phyloP scores from a whole-genome alignment of 2,329 filamentous ascomycete genomes.

The Colletotrichum caudatum region DNA sequence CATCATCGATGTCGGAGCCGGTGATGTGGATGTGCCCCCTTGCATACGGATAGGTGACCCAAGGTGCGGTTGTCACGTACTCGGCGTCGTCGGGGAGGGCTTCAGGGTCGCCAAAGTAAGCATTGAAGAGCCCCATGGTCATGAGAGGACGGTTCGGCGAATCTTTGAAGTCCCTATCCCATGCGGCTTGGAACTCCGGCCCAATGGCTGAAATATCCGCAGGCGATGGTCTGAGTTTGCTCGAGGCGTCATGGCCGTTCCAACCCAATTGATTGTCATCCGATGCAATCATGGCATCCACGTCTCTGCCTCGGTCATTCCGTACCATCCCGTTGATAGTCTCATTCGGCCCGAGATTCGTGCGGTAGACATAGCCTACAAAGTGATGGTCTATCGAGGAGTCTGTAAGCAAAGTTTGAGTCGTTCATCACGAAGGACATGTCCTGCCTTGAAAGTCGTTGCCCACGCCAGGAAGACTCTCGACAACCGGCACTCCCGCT shows the following conservation, averaged over 20 bases:
- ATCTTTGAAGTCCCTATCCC: constrained; percentile 62
- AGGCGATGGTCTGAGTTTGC: constrained; percentile 65
- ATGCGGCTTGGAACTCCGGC: constrained; percentile 61
- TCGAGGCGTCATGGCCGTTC: constrained; percentile 64
- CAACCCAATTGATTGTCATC: constrained; percentile 60
- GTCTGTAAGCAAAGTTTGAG: not conserved
- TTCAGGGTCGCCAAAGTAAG: constrained; percentile 52
- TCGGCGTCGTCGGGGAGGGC: constrained; percentile 51
- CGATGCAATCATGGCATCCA: constrained; percentile 41
- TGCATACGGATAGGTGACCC: constrained; percentile 70
- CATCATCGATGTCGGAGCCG: constrained; percentile 49
- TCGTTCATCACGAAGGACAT: not conserved
- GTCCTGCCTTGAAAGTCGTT: constrained; percentile 17
- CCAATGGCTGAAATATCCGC: constrained; percentile 63
- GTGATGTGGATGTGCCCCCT: constrained; percentile 69
- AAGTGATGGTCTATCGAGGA: constrained; percentile 47
- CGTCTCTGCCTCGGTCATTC: constrained; percentile 52
- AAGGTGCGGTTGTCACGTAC: constrained; percentile 63
- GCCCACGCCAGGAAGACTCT: constrained; percentile 53
- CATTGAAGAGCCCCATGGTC: constrained; percentile 43
- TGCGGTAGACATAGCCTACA: constrained; percentile 62
- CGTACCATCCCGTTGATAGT: constrained; percentile 64
- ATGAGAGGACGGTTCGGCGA: constrained; percentile 45
- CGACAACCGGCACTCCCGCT: constrained; percentile 60
- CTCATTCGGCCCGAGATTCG: constrained; percentile 54